Percentiles rank a stretch among this genome's conserved stretches.
phyloP scores from a whole-genome alignment of 169 alveolate species.

The Eimeria falciformis region DNA sequence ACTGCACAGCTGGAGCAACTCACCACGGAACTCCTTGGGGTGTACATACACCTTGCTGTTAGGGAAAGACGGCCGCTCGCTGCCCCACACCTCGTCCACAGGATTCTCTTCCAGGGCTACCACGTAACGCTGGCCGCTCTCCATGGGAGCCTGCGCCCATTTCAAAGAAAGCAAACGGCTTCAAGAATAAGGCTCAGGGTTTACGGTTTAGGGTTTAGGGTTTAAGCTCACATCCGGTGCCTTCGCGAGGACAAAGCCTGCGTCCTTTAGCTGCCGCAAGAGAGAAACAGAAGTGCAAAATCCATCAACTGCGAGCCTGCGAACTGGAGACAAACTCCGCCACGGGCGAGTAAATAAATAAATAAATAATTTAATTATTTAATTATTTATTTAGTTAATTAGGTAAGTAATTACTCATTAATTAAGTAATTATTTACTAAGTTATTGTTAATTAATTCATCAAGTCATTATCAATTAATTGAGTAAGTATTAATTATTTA shows the following conservation, averaged over 20 bases:
- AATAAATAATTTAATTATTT: too few species aligned
- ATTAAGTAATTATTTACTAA: too few species aligned
- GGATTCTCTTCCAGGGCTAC: constrained; percentile 49
- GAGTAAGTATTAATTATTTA: too few species aligned
- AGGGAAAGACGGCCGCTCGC: constrained; percentile 57
- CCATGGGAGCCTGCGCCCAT: not conserved
- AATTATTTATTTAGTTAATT: too few species aligned
- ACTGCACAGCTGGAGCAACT: too few species aligned
- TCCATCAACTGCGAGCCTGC: constrained; percentile 66
- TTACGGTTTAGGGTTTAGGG: not conserved
- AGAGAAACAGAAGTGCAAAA: constrained; percentile 44
- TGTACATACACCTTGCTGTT: constrained; percentile 60
- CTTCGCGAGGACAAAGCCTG: constrained; percentile 55
- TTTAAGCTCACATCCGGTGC: not conserved
- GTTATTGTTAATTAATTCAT: too few species aligned
- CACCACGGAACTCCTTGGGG: constrained; percentile 61
- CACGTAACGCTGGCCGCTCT: too few species aligned
- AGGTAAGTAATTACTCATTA: too few species aligned
- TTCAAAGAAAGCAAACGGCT: not conserved
- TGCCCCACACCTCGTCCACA: constrained; percentile 79
- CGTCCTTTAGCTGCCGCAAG: constrained; percentile 43
- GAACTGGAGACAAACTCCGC: constrained; percentile 71
- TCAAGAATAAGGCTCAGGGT: not conserved
- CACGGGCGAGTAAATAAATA: too few species aligned
- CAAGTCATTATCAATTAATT: too few species aligned